Percentiles rank a stretch among this genome's conserved stretches.
Evolutionary conservation across 176 grass and related monocot genomes (phyloP).

Genomic region (Triticum turgidum): DNA sequence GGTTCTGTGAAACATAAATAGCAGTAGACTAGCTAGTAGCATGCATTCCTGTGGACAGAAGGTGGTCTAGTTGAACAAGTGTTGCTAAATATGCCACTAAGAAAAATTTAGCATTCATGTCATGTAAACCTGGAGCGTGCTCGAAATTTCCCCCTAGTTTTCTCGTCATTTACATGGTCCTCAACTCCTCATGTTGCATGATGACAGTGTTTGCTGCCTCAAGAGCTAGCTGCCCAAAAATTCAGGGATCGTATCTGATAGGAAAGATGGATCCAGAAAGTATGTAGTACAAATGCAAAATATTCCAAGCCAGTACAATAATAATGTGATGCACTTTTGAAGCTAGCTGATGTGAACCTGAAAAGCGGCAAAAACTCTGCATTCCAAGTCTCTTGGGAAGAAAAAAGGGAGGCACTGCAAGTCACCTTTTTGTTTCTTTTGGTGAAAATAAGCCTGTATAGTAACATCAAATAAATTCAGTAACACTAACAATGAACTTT

Average conservation of each 20-base stretch:
- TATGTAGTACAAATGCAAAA: neutral
- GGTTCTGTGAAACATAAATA: constrained; percentile 11
- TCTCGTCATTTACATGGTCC: neutral
- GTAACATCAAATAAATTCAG: neutral
- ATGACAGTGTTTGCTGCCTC: constrained; percentile 14
- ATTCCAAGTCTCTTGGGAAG: constrained; percentile 18
- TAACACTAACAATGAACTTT: neutral
- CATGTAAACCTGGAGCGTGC: neutral
- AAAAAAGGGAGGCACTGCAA: neutral
- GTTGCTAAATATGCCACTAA: too few species aligned
- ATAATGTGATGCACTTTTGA: constrained; percentile 22
- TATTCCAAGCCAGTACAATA: constrained; percentile 18
- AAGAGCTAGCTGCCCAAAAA: neutral
- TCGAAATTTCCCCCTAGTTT: neutral
- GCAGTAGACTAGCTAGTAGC: neutral
- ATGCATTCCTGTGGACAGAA: neutral
- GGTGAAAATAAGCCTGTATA: neutral
- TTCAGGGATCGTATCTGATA: constrained; percentile 10
- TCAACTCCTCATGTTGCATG: constrained; percentile 10
- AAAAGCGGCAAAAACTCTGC: constrained; percentile 12
- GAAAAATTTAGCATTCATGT: too few species aligned
- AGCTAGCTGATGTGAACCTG: constrained; percentile 7
- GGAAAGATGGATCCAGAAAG: constrained; percentile 1
- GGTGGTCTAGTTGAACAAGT: constrained; percentile 6
- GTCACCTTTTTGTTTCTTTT: constrained; percentile 8